phyloP scores from a whole-genome alignment of 2,329 filamentous ascomycete species.

The Curvularia hawaiiensis region DNA sequence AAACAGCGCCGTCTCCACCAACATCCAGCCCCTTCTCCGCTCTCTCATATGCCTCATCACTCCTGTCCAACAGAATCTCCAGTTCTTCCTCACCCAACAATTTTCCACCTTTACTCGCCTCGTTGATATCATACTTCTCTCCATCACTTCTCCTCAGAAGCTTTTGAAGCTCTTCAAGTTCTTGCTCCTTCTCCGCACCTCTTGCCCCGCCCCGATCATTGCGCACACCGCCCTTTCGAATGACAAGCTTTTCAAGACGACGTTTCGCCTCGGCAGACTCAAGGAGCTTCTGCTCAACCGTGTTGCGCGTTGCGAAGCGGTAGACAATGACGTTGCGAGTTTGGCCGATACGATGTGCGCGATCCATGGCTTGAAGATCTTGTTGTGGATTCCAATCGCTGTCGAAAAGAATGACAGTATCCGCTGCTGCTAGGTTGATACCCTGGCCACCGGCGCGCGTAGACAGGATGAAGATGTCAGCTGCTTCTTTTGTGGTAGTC shows the following conservation, averaged over 20 bases:
- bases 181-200: slow-evolving; percentile 47
- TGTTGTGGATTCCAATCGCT: slow-evolving; percentile 95
- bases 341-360: slow-evolving; percentile 93
- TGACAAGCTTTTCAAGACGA: slow-evolving; percentile 90
- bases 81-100: slow-evolving; percentile 79
- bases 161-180: slow-evolving; percentile 55
- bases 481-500: slow-evolving; percentile 27
- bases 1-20: slow-evolving; percentile 63
- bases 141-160: slow-evolving; percentile 68
- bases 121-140: slow-evolving; percentile 62
- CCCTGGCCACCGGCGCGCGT: slow-evolving; percentile 93
- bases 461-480: slow-evolving; percentile 81
- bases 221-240: slow-evolving; percentile 78
- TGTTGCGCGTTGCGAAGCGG: slow-evolving; percentile 88
- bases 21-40: slow-evolving; percentile 81
- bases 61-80: slow-evolving; percentile 77
- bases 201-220: slow-evolving; percentile 64
- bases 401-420: slow-evolving; percentile 93
- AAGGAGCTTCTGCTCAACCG: slow-evolving; percentile 86
- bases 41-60: slow-evolving; percentile 67
- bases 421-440: slow-evolving; percentile 89
- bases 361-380: slow-evolving; percentile 94
- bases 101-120: slow-evolving; percentile 60
- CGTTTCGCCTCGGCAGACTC: slow-evolving; percentile 91
- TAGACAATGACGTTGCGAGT: slow-evolving; percentile 91